phyloP scores from a whole-genome alignment of 352 stramenopile genomes.

The Phytophthora sansomeana region DNA sequence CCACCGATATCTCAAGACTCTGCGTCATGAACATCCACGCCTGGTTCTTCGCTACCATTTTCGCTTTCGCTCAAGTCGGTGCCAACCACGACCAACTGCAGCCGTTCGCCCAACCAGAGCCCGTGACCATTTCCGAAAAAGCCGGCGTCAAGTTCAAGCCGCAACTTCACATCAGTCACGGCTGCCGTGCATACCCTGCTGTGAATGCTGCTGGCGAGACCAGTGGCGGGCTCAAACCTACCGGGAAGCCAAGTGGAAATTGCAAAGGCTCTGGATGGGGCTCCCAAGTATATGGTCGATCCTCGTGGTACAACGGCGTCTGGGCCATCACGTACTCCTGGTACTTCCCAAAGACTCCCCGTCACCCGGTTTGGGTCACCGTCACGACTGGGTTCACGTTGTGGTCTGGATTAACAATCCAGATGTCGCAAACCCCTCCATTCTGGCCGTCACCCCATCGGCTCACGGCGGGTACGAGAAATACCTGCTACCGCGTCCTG shows the following conservation, averaged over 20 bases:
- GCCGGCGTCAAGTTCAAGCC: constrained; percentile 5
- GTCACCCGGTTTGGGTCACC: neutral
- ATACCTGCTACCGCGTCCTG: neutral
- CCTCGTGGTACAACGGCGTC: neutral
- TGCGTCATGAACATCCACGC: neutral
- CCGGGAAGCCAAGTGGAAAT: neutral
- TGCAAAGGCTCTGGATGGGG: neutral
- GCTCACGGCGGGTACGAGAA: neutral
- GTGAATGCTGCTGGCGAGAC: neutral
- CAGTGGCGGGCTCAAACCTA: neutral
- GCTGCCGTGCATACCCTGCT: neutral
- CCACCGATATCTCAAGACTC: too few species aligned
- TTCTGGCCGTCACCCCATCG: neutral
- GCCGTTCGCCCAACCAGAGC: neutral
- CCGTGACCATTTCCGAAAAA: neutral
- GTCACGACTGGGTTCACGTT: constrained; percentile 4
- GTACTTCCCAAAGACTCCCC: constrained; percentile 9
- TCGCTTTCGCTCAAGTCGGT: neutral
- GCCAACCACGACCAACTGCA: neutral
- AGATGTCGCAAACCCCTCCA: neutral
- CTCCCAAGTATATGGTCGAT: constrained; percentile 1
- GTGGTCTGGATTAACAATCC: constrained; percentile 6
- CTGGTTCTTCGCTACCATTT: neutral
- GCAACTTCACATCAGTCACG: neutral
- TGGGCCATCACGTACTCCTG: constrained; percentile 7